phyloP scores from a whole-genome alignment of 1,284 basidiomycete species.

The Microbotryum silenes-acaulis region DNA sequence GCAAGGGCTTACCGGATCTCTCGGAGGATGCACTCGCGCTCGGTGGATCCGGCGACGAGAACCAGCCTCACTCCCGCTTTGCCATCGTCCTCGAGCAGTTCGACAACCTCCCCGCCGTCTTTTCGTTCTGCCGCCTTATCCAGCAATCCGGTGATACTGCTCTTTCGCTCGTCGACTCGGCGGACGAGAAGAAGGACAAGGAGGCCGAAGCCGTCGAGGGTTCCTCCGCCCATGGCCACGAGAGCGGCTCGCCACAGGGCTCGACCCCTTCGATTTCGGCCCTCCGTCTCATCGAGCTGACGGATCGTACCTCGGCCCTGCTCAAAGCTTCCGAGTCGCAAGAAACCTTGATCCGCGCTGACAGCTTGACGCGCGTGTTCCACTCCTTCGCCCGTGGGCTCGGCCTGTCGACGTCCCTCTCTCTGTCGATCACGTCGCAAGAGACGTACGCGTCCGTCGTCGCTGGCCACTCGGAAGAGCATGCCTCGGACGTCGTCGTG shows the following conservation, averaged over 20 bases:
- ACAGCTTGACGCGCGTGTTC: slow-evolving; percentile 73
- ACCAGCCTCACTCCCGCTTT: slow-evolving; percentile 48
- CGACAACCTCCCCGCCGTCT: slow-evolving; percentile 62
- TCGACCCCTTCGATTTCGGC: slow-evolving; percentile 34
- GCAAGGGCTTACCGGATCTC: not conserved
- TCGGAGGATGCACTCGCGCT: not conserved
- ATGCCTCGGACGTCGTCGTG: slow-evolving; percentile 63
- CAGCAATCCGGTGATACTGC: slow-evolving; percentile 35
- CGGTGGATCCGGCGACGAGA: slow-evolving; percentile 6
- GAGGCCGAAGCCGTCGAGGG: slow-evolving; percentile 20
- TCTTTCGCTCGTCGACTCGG: not conserved
- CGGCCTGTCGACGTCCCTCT: slow-evolving; percentile 51
- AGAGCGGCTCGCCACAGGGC: not conserved
- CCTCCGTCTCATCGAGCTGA: slow-evolving; percentile 79
- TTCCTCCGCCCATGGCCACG: not conserved
- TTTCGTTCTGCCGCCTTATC: slow-evolving; percentile 49
- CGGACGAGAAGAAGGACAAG: slow-evolving; percentile 3
- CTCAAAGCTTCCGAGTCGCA: slow-evolving; percentile 69
- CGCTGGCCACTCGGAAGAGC: slow-evolving; percentile 54
- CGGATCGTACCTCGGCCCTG: slow-evolving; percentile 75
- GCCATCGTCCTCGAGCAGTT: slow-evolving; percentile 83
- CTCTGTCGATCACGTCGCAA: slow-evolving; percentile 58
- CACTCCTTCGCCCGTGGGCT: slow-evolving; percentile 71
- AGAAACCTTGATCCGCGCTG: slow-evolving; percentile 57
- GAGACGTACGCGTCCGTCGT: slow-evolving; percentile 65